A percentile compares a stretch with the other conserved stretches of the same genome.
These are phyloP conservation scores for Chimonanthus salicifolius DNA, from an alignment of 164 flowering plant genomes.

Conservation along the genomic window DNA sequence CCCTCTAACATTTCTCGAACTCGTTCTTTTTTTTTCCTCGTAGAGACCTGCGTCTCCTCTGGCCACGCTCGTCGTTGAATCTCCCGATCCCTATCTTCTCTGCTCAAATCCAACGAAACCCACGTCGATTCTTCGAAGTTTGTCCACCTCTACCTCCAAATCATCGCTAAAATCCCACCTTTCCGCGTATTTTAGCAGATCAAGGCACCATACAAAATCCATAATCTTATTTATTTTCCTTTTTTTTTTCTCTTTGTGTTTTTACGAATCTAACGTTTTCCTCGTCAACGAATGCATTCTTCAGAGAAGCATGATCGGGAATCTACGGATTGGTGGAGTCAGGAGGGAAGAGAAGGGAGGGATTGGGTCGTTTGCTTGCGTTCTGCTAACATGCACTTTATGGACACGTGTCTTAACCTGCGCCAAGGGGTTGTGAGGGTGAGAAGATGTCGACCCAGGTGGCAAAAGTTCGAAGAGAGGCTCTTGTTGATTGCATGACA, in stretches of 20 bases:
- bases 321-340: slow-evolving; percentile 3
- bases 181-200: slow-evolving; percentile 10
- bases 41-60: slow-evolving; percentile 30
- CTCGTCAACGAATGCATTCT: slow-evolving; percentile 27
- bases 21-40: slow-evolving; percentile 16
- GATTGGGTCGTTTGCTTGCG: slow-evolving; percentile 1
- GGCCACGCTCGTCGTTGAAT: slow-evolving; percentile 18
- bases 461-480: slow-evolving; percentile 62
- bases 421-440: slow-evolving; percentile 9
- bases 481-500: slow-evolving; percentile 76
- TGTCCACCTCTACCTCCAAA: slow-evolving; percentile 14
- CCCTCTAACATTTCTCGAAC: not conserved
- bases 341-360: not conserved
- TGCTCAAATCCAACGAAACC: slow-evolving; percentile 24
- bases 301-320: slow-evolving; percentile 25
- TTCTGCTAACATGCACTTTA: slow-evolving; percentile 35
- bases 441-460: slow-evolving; percentile 47
- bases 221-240: too few relatives aligned
- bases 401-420: slow-evolving; percentile 22
- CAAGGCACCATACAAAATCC: slow-evolving; percentile 7
- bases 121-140: slow-evolving; percentile 27
- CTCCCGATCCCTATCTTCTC: not conserved
- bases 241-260: not conserved
- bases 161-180: slow-evolving; percentile 11
- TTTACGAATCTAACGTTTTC: not conserved